These are phyloP conservation scores for Yarrowia sp. DNA, from an alignment of 805 yeast species.

Conservation along the genomic window DNA sequence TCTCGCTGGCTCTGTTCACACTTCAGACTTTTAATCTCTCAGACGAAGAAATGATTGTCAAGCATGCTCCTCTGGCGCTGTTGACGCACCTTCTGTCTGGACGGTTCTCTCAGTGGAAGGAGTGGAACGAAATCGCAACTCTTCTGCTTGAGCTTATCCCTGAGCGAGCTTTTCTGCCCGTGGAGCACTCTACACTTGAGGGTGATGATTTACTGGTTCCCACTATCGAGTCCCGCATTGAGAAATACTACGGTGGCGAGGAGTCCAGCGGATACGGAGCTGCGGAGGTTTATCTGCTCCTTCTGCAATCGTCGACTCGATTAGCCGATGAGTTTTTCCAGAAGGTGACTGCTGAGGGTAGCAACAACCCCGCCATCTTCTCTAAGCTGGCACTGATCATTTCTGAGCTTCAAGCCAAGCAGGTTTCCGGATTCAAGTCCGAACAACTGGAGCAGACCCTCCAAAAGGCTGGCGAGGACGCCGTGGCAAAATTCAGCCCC, in stretches of 20 bases:
- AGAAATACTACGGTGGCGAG: constrained; percentile 6
- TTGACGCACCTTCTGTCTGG: constrained; percentile 34
- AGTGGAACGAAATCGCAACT: constrained; percentile 39
- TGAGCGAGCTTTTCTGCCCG: constrained; percentile 58
- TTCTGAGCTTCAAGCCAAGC: not conserved
- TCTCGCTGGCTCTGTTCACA: constrained; percentile 57
- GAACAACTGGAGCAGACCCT: not conserved
- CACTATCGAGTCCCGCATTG: constrained; percentile 29
- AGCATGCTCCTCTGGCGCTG: constrained; percentile 72
- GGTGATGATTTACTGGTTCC: constrained; percentile 30
- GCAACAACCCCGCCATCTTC: constrained; percentile 21
- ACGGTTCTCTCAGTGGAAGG: not conserved
- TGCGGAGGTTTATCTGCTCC: constrained; percentile 7
- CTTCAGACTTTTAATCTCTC: constrained; percentile 64
- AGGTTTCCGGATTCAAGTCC: constrained; percentile 6
- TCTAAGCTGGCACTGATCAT: constrained; percentile 13
- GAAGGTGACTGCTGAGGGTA: not conserved
- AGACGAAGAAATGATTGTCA: constrained; percentile 81
- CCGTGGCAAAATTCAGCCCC: not conserved
- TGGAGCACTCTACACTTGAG: constrained; percentile 44
- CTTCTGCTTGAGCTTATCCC: constrained; percentile 57
- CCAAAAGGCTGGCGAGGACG: not conserved
- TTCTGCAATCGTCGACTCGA: not conserved
- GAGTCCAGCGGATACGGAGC: constrained; percentile 1
- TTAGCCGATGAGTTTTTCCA: constrained; percentile 7